phyloP scores from a whole-genome alignment of 495 filamentous ascomycete species.

The Beverwykella pulmonaria region DNA sequence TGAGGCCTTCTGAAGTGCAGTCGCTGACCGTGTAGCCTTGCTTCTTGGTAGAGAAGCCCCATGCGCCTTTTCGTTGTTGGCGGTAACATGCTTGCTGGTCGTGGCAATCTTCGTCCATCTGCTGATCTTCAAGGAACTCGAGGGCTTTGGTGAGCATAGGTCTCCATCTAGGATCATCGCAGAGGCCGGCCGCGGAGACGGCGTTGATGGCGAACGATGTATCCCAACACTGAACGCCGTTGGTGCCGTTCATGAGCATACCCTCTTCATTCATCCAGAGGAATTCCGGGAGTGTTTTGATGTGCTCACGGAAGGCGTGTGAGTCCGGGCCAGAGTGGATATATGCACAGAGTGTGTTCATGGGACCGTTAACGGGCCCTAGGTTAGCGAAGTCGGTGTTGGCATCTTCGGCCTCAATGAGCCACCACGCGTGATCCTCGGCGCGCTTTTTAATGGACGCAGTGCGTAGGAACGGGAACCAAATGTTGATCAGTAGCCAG shows the following conservation, averaged over 20 bases:
- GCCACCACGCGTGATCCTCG: slow-evolving; percentile 72
- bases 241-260: slow-evolving; percentile 93
- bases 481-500: slow-evolving; percentile 73
- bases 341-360: slow-evolving; percentile 85
- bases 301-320: slow-evolving; percentile 73
- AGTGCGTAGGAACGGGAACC: slow-evolving; percentile 71
- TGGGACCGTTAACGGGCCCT: slow-evolving; percentile 83
- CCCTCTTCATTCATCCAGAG: slow-evolving; percentile 92
- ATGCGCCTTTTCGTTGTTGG: slow-evolving; percentile 88
- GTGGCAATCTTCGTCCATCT: slow-evolving; percentile 81
- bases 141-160: slow-evolving; percentile 84
- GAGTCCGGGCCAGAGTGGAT: slow-evolving; percentile 79
- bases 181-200: slow-evolving; percentile 75
- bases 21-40: slow-evolving; percentile 97
- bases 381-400: slow-evolving; percentile 88
- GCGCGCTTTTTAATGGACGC: slow-evolving; percentile 61
- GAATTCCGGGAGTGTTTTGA: slow-evolving; percentile 79
- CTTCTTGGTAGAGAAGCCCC: slow-evolving; percentile 88
- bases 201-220: slow-evolving; percentile 87
- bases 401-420: slow-evolving; percentile 86
- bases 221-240: slow-evolving; percentile 96
- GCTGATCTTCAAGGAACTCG: slow-evolving; percentile 86
- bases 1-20: slow-evolving; percentile 87
- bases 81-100: slow-evolving; percentile 84
- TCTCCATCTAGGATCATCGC: slow-evolving; percentile 72